Conservation (phyloP, 1,284 basidiomycete genomes). For the Ceratobasidium papillatum region DNA sequence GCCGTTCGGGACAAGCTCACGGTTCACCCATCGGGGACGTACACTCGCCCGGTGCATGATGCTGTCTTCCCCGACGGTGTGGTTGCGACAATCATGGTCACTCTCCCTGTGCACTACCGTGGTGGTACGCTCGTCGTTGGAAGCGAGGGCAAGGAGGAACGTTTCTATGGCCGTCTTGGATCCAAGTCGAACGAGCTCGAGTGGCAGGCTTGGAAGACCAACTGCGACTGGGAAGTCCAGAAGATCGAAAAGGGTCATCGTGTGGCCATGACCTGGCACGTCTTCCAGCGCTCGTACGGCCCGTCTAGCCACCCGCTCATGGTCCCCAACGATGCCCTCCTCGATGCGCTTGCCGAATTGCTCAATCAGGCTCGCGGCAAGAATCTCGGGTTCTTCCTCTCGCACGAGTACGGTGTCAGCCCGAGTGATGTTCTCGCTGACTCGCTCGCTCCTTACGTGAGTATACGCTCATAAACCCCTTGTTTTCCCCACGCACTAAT, state of each 20-base stretch:
- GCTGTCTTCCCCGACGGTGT: conserved; percentile 59
- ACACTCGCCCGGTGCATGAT: conserved; percentile 56
- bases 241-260: conserved; percentile 73
- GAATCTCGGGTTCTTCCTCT: conserved; percentile 74
- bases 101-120: conserved; percentile 73
- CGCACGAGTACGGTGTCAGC: conserved; percentile 74
- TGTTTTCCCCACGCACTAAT: conserved; percentile 13
- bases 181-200: conserved; percentile 68
- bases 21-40: conserved; percentile 69
- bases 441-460: conserved; percentile 70
- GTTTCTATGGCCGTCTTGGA: conserved; percentile 67
- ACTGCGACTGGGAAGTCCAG: conserved; percentile 77
- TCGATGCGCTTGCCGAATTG: conserved; percentile 58
- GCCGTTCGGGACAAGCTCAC: conserved; percentile 74
- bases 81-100: conserved; percentile 74
- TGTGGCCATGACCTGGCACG: conserved; percentile 72
- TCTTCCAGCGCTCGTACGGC: conserved; percentile 73
- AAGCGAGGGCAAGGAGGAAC: conserved; percentile 65
- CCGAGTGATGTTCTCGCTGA: conserved; percentile 75
- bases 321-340: conserved; percentile 73
- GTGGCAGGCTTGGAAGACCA: conserved; percentile 75
- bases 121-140: conserved; percentile 71
- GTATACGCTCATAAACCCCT: conserved; percentile 47
- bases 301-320: conserved; percentile 68
- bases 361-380: conserved; percentile 73